These are phyloP conservation scores for Silene uniflora DNA, from an alignment of 148 eudicot species.

Conservation along the genomic window DNA sequence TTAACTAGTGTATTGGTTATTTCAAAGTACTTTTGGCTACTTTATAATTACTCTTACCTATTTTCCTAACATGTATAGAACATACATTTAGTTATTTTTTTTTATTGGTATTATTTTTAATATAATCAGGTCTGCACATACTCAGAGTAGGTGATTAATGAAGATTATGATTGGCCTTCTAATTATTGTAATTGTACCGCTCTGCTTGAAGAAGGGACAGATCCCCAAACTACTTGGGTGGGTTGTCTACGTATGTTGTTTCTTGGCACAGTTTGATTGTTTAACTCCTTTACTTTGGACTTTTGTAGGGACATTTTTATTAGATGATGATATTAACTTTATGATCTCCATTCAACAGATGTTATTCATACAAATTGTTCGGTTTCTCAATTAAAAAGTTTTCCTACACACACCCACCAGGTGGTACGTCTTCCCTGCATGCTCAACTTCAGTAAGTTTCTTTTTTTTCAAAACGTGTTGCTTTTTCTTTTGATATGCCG, in stretches of 20 bases:
- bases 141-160: conserved; percentile 99
- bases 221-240: conserved; percentile 74
- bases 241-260: conserved; percentile 94
- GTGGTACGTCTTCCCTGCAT: conserved; percentile 82
- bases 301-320: background rate
- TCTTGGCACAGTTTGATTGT: background rate
- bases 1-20: background rate
- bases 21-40: too few species aligned
- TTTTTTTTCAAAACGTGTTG: background rate
- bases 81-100: too few species aligned
- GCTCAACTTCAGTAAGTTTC: conserved; percentile 71
- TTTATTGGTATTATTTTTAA: too few species aligned
- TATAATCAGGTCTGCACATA: conserved; percentile 64
- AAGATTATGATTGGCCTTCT: conserved; percentile 98
- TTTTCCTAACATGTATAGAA: too few species aligned
- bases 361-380: conserved; percentile 84
- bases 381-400: conserved; percentile 72
- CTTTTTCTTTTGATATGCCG: background rate
- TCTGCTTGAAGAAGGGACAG: conserved; percentile 56
- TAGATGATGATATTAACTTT: conserved; percentile 12
- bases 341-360: conserved; percentile 50
- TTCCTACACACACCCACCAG: conserved; percentile 89
- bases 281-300: background rate
- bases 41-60: too few species aligned
- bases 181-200: conserved; percentile 73